Evolutionary conservation across 2,329 filamentous ascomycete species (phyloP), one percentile per base, ranked within the genome.

Genomic region (Xylaria multiplex): DNA sequence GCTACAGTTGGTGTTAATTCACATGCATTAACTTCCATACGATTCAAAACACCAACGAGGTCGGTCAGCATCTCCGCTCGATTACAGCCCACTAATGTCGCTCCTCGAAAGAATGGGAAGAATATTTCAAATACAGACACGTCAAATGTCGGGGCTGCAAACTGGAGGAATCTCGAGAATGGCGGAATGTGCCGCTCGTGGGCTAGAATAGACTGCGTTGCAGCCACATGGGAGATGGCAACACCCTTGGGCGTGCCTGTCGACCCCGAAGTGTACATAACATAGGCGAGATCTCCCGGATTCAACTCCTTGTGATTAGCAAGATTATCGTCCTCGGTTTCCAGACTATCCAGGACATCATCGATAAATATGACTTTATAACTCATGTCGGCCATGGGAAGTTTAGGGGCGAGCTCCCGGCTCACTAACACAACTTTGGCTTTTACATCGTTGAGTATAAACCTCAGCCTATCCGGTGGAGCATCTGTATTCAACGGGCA

Each of bases 121-220:
- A 97, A 97, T 6, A 96, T 94, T 76, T 97, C 94, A 76, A 97
- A 97, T 6, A 97, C 90, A 0, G 93, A 97, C 7, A 97, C 94
- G 77, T 97, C 94, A 76, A 97, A 97, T 0, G 93, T 97, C 0
- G 94, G 93, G 2, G 93, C 91, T 4, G 94, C 94, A 77, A 97
- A 97, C 76, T 97, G 94, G 0, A 97, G 85, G 76, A 97, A 97
- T 52, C 93, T 87, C 16, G 83, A 82, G 75, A 97, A 97, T 0
- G 59, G 45, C 2, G 94, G 94, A 46, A 97, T 90, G 72, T 94
- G 88, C 53, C 81, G 84, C 73, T 96, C 85, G 75, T 97, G 94
- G 2, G 93, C 92, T 49, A 97, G 83, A 7, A 97, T 79, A 63
- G 91, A 93, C 77, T 97, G 94, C 0, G 92, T 91, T 7, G 86